A percentile compares a stretch with the other conserved stretches of the same genome.
phyloP scores from a whole-genome alignment of 345 rosid genomes.

The Citrus sinensis region DVS_A1.0 CM039168.1:532001-532500 shows the following conservation, averaged over 20 bases:
- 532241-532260: too few relatives aligned
- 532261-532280: background rate
- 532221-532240: too few relatives aligned
- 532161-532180: too few relatives aligned
- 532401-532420: background rate
- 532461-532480: background rate
- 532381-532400: background rate
- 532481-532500: background rate
- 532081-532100: background rate
- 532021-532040: background rate
- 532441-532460: background rate
- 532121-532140: too few relatives aligned
- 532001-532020: background rate
- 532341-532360: too few relatives aligned
- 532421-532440: slow-evolving; percentile 4
- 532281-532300: background rate
- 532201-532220: too few relatives aligned
- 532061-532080: background rate
- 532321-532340: background rate
- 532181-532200: too few relatives aligned
- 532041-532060: background rate
- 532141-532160: too few relatives aligned
- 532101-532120: too few relatives aligned
- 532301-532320: background rate
- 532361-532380: background rate